phyloP scores from a whole-genome alignment of 257 asterid species.

The Solanum boliviense region DNA sequence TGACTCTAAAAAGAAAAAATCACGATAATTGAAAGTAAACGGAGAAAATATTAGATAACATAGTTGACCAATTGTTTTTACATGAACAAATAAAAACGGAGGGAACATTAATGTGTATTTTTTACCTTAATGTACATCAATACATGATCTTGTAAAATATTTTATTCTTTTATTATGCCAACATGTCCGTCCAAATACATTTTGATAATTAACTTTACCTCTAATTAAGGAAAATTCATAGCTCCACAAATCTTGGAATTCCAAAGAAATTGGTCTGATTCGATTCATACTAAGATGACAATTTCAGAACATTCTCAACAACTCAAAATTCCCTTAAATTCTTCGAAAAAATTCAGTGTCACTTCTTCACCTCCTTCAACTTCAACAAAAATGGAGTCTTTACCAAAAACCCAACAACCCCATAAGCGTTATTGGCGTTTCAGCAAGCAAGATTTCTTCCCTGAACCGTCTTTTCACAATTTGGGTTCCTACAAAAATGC shows the following conservation, averaged over 20 bases:
- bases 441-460: constrained; percentile 72
- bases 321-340: constrained; percentile 12
- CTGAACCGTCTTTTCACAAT: constrained; percentile 72
- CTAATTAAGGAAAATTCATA: background rate
- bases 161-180: background rate
- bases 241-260: background rate
- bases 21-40: no score
- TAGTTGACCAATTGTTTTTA: background rate
- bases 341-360: background rate
- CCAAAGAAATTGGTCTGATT: background rate
- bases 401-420: background rate
- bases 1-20: no score
- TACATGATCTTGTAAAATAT: background rate
- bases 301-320: constrained; percentile 1
- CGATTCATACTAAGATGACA: background rate
- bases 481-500: constrained; percentile 50
- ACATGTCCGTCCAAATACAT: background rate
- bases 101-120: background rate
- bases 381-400: constrained; percentile 2
- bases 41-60: no score
- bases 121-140: background rate
- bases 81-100: background rate
- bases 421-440: constrained; percentile 65
- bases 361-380: background rate
- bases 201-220: background rate